Evolutionary conservation across 2,329 filamentous ascomycete genomes (phyloP), one percentile per base, ranked within the genome.

Genomic region (Beauveria sp.): DNA sequence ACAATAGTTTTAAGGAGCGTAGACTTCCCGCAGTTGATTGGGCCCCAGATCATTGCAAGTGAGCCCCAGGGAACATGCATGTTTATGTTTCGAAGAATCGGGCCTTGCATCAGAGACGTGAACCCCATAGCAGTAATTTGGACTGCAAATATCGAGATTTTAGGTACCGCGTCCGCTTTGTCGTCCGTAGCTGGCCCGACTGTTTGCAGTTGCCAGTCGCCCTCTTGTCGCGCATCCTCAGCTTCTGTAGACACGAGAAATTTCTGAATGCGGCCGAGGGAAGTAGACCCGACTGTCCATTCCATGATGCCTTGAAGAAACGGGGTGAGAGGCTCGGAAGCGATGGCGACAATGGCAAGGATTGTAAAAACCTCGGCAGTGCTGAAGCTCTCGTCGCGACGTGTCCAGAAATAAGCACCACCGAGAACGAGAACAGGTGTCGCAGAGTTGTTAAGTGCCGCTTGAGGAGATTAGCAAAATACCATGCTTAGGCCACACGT

Each of bases 11-110:
- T 59, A 3, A 52, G 24, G 2, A 59, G 24, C 1, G 34, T 34
- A 42, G 57, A 51, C 28, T 59, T 59, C 6, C 57, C 57, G n/a
- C 34, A 59, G n/a, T 30, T 43, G 38, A 59, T 51, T 9, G 57
- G 57, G 12, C 57, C 57, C 38, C 46, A 51, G 6, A 59, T 43
- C 24, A 59, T 59, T n/a, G 38, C 20, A 16, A 43, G 16, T 4
- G 57, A 40, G 10, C 42, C 54, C 54, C 54, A 57, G 16, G 57
- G 38, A 34, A 59, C 45, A 1, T 34, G 14, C 24, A 52, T 28
- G 26, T 26, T 58, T 20, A 59, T 40, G 4, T 45, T n/a, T 9
- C 42, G 38, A 40, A 59, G 30, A 10, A 59, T 40, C 2, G 47
- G 30, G 9, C 57, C 38, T 18, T 24, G 26, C 9, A 30, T 26